Evolutionary conservation across 1,284 basidiomycete genomes (phyloP), one percentile per base, ranked within the genome.

Genomic region (Vanrija sp.): DNA sequence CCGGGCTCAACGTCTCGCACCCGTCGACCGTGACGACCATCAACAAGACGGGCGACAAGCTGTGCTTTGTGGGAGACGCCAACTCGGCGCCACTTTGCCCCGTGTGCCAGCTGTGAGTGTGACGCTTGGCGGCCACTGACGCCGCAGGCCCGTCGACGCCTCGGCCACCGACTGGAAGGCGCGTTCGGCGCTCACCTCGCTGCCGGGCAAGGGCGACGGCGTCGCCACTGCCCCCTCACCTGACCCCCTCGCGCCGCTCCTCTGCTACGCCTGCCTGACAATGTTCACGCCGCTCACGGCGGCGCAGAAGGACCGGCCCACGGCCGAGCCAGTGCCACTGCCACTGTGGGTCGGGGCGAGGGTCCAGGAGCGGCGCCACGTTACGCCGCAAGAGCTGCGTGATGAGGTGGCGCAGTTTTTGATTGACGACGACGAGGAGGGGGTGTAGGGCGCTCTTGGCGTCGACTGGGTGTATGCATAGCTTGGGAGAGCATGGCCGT

Each of bases 11-110:
- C 71, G 83, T 82, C 43, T 84, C 90, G 64, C 93, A 89, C 70
- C 90, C 91, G 0, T 88, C 89, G 0, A 94, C 91, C 0, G 90
- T 94, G 4, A 90, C 88, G 7, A 86, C 90, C 0, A 89, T 94
- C 51, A 85, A 84, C 23, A 81, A 87, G 43, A 94, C 90, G 0
- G 89, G 88, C 58, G 84, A 81, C 22, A 94, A 94, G 73, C 77
- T 94, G 35, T 81, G 84, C 10, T 86, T 90, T 9, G 87, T 86
- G 2, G 75, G 82, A 0, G 74, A 73, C 9, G 76, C 75, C 0
- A 65, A 67, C 14, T n/a, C n/a, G n/a, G 51, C 45, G 5, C 52
- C 47, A 0, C 38, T 65, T 4, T 93, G 90, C 67, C 75, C 83
- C 6, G 71, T 92, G 3, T 94, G 90, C 66, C 81, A 85, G 65